phyloP scores from a whole-genome alignment of 2,329 filamentous ascomycete species.

The Ascochyta viciae-villosae region DNA sequence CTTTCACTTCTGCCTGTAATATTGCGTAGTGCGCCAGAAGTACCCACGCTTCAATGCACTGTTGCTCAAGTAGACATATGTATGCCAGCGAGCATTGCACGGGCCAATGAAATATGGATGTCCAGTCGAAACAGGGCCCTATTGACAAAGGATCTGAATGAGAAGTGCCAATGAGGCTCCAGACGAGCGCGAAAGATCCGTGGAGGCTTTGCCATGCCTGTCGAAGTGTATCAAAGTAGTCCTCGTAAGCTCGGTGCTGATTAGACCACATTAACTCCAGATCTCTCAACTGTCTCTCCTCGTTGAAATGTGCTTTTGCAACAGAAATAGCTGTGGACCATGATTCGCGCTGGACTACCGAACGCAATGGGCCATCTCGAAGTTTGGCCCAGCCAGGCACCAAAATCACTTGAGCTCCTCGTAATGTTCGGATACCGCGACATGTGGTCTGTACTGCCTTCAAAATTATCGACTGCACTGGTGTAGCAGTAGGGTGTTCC shows the following conservation, averaged over 20 bases:
- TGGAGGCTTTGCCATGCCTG: conserved; percentile 25
- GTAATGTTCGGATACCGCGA: conserved; percentile 24
- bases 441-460: conserved; percentile 10
- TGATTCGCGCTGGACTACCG: conserved; percentile 33
- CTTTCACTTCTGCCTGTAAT: conserved; percentile 21
- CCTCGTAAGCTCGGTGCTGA: conserved; percentile 30
- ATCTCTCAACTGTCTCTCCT: conserved; percentile 24
- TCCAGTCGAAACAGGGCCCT: conserved; percentile 26
- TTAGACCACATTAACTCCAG: conserved; percentile 35
- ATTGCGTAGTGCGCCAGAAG: conserved; percentile 40
- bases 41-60: conserved; percentile 34
- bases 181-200: conserved; percentile 31
- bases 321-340: conserved; percentile 29
- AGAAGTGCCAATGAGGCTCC: conserved; percentile 23
- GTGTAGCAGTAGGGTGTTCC: neutral
- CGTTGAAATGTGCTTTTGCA: conserved; percentile 19
- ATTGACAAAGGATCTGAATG: neutral
- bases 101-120: conserved; percentile 28
- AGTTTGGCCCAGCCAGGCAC: conserved; percentile 35
- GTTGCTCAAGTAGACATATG: conserved; percentile 29
- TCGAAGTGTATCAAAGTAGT: conserved; percentile 31
- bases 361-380: conserved; percentile 20
- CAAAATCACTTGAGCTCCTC: conserved; percentile 35
- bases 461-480: neutral
- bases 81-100: conserved; percentile 24